Base-by-base conservation (phyloP, 23 red algal species). In the Agarophyton chilense region DNA sequence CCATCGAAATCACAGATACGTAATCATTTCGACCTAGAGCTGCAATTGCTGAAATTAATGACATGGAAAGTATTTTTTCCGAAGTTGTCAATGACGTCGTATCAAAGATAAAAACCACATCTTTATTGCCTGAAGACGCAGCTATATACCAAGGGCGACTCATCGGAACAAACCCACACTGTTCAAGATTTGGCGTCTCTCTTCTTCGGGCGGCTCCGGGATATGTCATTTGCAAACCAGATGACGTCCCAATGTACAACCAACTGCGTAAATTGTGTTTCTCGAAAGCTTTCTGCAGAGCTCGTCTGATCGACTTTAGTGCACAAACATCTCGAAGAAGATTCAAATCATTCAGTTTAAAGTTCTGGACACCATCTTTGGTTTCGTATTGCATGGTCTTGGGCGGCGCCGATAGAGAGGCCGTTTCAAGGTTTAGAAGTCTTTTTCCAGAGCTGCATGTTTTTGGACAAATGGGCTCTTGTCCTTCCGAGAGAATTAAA, bases 31-130 rank as follows among this genome's bases (percentile, higher is more conserved):
- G 54, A 35, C 35, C 46, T 32, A 80, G 50, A 43, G 46, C 46
- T 0, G 7, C 51, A 26, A 80, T 43, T 2, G 44, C 77, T n/a
- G 24, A 25, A 35, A 54, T 16, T 31, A 80, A 44, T n/a, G 77
- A 43, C 42, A 24, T 55, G 22, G 51, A 25, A 10, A 80, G 50
- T 32, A 58, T 35, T 36, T 55, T 58, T 9, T 55, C 54, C 3
- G 50, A 25, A 10, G 38, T 25, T 10, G 25, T 51, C 46, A 80
- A 50, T 4, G 77, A 80, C 2, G 77, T 80, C 2, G 19, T 24
- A 41, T 80, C 77, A 31, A 80, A 80, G 21, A 80, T 4, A 80
- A 80, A 80, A 8, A 80, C 77, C 1, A 80, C 54, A 80, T 80
- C 77, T 41, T 61, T 55, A 10, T 13, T 32, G 46, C 77, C 77